Percentiles rank a stretch among this genome's conserved stretches.
Evolutionary conservation across 257 asterid genomes (phyloP).

Genomic region (Solanum dulcamara): DNA sequence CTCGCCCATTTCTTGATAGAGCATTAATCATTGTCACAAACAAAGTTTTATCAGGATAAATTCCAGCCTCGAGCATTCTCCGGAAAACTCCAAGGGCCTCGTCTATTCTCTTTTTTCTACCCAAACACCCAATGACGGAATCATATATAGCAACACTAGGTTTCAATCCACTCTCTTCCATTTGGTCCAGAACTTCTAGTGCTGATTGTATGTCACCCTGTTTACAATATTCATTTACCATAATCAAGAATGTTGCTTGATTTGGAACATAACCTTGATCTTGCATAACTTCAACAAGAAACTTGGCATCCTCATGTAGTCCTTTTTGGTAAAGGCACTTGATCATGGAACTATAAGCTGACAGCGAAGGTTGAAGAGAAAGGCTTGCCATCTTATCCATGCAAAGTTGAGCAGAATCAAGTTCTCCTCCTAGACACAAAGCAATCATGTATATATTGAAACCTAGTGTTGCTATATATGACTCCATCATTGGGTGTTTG

Average conservation of each 20-base stretch:
- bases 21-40: slow-evolving; percentile 49
- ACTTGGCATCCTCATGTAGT: slow-evolving; percentile 22
- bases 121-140: slow-evolving; percentile 39
- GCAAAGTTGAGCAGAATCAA: slow-evolving; percentile 28
- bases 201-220: slow-evolving; percentile 31
- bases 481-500: slow-evolving; percentile 38
- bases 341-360: slow-evolving; percentile 50
- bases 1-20: slow-evolving; percentile 42
- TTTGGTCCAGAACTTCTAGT: slow-evolving; percentile 26
- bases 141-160: slow-evolving; percentile 35
- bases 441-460: slow-evolving; percentile 52
- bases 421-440: slow-evolving; percentile 31
- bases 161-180: slow-evolving; percentile 35
- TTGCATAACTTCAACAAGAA: slow-evolving; percentile 37
- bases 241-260: slow-evolving; percentile 26
- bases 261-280: slow-evolving; percentile 33
- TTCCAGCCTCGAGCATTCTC: slow-evolving; percentile 35
- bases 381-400: slow-evolving; percentile 32
- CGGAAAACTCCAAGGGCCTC: slow-evolving; percentile 34
- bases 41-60: slow-evolving; percentile 37
- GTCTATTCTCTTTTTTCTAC: slow-evolving; percentile 21
- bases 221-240: slow-evolving; percentile 32
- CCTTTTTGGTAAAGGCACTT: slow-evolving; percentile 39
- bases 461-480: slow-evolving; percentile 33
- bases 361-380: slow-evolving; percentile 23